Evolutionary conservation across 2,329 filamentous ascomycete species (phyloP).

Genomic region (Penicillium glabrum): DNA sequence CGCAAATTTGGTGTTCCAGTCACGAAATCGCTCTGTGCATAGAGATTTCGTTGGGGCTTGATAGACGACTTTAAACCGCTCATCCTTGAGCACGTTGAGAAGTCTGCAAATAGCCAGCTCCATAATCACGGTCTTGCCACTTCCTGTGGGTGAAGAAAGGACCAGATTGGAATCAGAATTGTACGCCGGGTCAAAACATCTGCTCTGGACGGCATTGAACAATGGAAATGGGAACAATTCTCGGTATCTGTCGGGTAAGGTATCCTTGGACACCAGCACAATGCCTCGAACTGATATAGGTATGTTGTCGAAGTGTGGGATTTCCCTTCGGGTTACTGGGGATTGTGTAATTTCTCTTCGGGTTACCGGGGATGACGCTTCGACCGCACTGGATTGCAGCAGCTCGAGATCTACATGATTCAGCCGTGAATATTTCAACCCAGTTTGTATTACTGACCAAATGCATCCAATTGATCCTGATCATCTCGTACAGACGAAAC

Average conservation of each 20-base stretch:
- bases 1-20: slow-evolving; percentile 76
- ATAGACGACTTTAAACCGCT: slow-evolving; percentile 77
- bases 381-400: slow-evolving; percentile 27
- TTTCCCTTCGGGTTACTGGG: background rate
- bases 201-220: slow-evolving; percentile 83
- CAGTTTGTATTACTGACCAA: slow-evolving; percentile 39
- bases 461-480: slow-evolving; percentile 47
- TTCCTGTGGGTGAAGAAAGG: slow-evolving; percentile 77
- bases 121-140: slow-evolving; percentile 79
- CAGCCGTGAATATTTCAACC: slow-evolving; percentile 10
- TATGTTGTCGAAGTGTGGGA: slow-evolving; percentile 25
- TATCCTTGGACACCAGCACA: slow-evolving; percentile 56
- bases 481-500: slow-evolving; percentile 12
- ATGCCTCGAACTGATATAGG: slow-evolving; percentile 56
- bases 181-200: slow-evolving; percentile 69
- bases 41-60: slow-evolving; percentile 82
- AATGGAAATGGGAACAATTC: slow-evolving; percentile 69
- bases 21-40: slow-evolving; percentile 71
- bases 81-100: slow-evolving; percentile 55
- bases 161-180: slow-evolving; percentile 72
- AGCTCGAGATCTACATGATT: slow-evolving; percentile 37
- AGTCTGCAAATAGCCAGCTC: slow-evolving; percentile 80
- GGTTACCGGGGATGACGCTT: background rate
- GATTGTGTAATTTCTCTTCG: background rate
- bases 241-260: slow-evolving; percentile 68